phyloP scores from a whole-genome alignment of 1,139 yeast species.

The Insectozyma bohioensis region DNA sequence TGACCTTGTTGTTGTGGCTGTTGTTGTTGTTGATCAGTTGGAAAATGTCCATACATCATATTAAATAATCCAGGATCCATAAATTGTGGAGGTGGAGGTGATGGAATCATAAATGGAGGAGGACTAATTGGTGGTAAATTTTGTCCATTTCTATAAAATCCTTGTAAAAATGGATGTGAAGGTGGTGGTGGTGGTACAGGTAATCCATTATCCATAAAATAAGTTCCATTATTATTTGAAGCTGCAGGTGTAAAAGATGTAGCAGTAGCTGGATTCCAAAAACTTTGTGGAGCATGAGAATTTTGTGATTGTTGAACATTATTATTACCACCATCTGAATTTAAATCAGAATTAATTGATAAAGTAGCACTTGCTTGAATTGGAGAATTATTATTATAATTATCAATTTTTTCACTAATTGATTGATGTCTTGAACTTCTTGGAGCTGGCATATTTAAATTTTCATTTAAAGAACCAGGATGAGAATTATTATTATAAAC shows the following conservation, averaged over 20 bases:
- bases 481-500: slow-evolving; percentile 14
- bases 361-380: slow-evolving; percentile 46
- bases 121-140: slow-evolving; percentile 35
- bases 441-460: slow-evolving; percentile 42
- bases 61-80: slow-evolving; percentile 39
- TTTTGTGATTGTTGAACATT: slow-evolving; percentile 9
- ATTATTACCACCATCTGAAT: slow-evolving; percentile 6
- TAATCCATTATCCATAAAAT: slow-evolving; percentile 26
- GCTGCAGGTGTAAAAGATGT: slow-evolving; percentile 52
- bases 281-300: slow-evolving; percentile 35
- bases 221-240: slow-evolving; percentile 17
- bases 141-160: slow-evolving; percentile 6
- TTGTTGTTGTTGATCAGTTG: slow-evolving; percentile 9
- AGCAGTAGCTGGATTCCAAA: slow-evolving; percentile 70
- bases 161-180: slow-evolving; percentile 11
- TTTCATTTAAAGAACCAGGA: slow-evolving; percentile 49
- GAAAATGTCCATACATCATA: slow-evolving; percentile 24
- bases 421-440: slow-evolving; percentile 54
- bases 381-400: slow-evolving; percentile 53
- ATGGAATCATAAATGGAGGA: slow-evolving; percentile 42
- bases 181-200: slow-evolving; percentile 14
- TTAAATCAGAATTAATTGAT: slow-evolving; percentile 31
- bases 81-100: slow-evolving; percentile 38
- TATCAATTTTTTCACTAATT: slow-evolving; percentile 64
- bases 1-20: slow-evolving; percentile 8